phyloP scores from a whole-genome alignment of 345 rosid genomes.

The Xanthoceras sorbifolium region DNA sequence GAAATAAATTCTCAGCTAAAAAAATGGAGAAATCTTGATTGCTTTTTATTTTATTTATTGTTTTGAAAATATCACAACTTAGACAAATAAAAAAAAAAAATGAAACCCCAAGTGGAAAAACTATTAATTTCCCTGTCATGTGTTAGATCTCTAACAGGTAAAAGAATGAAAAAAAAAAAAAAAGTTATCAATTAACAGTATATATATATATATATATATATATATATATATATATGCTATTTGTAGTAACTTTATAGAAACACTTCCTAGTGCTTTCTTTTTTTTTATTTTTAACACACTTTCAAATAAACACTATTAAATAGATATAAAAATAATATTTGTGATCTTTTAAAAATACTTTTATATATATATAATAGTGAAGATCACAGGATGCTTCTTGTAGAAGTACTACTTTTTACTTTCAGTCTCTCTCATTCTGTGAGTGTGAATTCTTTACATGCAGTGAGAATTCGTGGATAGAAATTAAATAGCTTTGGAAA shows the following conservation, averaged over 20 bases:
- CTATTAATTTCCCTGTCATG: background rate
- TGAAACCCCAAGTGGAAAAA: background rate
- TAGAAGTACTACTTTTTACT: background rate
- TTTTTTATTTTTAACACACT: too few species aligned
- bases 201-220: too few species aligned
- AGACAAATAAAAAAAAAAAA: background rate
- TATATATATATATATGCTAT: too few species aligned
- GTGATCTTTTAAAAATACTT: too few species aligned
- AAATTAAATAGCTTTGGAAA: constrained; percentile 15
- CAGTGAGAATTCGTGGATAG: constrained; percentile 3
- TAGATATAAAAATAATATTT: too few species aligned
- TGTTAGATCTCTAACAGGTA: background rate
- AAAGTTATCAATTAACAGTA: too few species aligned
- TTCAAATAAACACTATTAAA: background rate
- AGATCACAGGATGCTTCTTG: background rate
- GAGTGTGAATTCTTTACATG: background rate
- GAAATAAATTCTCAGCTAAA: constrained; percentile 10
- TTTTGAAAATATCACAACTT: too few species aligned
- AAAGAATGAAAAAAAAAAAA: background rate
- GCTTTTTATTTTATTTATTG: background rate
- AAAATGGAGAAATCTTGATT: background rate
- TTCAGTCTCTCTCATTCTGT: background rate
- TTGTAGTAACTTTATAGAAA: too few species aligned
- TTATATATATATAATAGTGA: too few species aligned
- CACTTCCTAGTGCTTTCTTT: too few species aligned